These are phyloP conservation scores for Poteriospumella lacustris DNA, from an alignment of 108 stramenopile species.

Conservation along the genomic window DNA sequence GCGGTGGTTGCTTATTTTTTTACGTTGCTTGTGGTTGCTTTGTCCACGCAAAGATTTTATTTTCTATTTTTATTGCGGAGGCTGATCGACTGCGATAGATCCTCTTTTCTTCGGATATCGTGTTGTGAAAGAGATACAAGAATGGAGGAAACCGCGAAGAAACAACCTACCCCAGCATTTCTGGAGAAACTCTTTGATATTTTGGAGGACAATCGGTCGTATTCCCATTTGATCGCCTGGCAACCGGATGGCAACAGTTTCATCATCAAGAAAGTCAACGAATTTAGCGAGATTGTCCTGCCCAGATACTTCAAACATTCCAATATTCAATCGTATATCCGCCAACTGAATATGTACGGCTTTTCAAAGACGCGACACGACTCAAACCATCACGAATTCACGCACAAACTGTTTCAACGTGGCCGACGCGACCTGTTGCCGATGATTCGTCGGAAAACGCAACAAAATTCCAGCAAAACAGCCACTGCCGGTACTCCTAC, in stretches of 20 bases:
- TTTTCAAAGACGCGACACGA: constrained; percentile 19
- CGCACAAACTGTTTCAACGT: neutral
- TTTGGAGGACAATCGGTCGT: neutral
- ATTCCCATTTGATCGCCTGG: neutral
- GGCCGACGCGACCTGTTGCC: neutral
- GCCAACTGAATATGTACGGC: constrained; percentile 86
- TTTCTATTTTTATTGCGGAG: too few species aligned
- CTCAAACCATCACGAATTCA: neutral
- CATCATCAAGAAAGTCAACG: neutral
- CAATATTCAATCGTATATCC: constrained; percentile 78
- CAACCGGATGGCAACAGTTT: neutral
- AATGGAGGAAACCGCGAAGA: too few species aligned
- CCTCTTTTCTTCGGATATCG: too few species aligned
- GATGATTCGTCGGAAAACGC: neutral
- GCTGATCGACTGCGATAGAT: too few species aligned
- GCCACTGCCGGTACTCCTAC: too few species aligned
- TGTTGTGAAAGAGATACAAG: too few species aligned
- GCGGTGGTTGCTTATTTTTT: too few species aligned
- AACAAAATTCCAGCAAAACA: neutral
- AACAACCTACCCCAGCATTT: neutral
- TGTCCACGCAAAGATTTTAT: too few species aligned
- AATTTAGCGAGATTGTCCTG: constrained; percentile 37
- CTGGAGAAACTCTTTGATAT: neutral
- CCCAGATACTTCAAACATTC: constrained; percentile 87
- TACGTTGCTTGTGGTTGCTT: too few species aligned